phyloP scores from a whole-genome alignment of 2,329 filamentous ascomycete species.

The Calonectria crousiana region DNA sequence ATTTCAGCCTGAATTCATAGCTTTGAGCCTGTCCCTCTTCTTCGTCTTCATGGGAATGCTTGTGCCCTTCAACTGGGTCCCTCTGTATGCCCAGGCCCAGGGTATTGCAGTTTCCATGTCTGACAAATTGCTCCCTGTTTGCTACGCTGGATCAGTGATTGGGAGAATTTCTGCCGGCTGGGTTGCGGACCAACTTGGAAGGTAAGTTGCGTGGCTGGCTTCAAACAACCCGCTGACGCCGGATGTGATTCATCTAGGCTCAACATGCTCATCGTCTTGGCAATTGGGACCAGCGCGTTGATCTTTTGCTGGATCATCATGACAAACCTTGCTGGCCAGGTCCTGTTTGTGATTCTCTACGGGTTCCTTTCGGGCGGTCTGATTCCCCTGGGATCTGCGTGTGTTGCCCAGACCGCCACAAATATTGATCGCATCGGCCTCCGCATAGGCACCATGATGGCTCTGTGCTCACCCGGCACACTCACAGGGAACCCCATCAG shows the following conservation, averaged over 20 bases:
- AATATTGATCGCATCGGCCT: constrained; percentile 47
- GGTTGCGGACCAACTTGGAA: constrained; percentile 63
- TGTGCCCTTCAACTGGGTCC: constrained; percentile 50
- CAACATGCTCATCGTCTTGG: constrained; percentile 53
- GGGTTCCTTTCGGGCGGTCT: constrained; percentile 49
- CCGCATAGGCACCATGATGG: constrained; percentile 50
- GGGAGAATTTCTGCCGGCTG: constrained; percentile 66
- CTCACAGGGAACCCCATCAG: constrained; percentile 41
- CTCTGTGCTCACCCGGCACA: constrained; percentile 42
- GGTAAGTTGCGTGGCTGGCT: constrained; percentile 35
- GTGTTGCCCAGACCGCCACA: constrained; percentile 46
- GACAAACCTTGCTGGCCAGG: constrained; percentile 29
- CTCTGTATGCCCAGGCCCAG: constrained; percentile 63
- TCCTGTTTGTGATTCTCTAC: constrained; percentile 43
- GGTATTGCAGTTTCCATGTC: constrained; percentile 61
- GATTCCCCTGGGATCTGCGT: constrained; percentile 49
- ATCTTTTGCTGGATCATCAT: constrained; percentile 48
- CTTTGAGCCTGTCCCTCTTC: constrained; percentile 37
- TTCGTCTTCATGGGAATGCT: constrained; percentile 47
- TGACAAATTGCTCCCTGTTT: constrained; percentile 72
- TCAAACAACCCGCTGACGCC: not conserved
- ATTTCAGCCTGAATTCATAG: constrained; percentile 39
- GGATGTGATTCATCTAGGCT: constrained; percentile 44
- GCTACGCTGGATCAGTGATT: constrained; percentile 68
- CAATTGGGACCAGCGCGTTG: constrained; percentile 39